These are phyloP conservation scores for Lactarius deliciosus DNA, from an alignment of 768 basidiomycete species.

Conservation along the genomic window DNA sequence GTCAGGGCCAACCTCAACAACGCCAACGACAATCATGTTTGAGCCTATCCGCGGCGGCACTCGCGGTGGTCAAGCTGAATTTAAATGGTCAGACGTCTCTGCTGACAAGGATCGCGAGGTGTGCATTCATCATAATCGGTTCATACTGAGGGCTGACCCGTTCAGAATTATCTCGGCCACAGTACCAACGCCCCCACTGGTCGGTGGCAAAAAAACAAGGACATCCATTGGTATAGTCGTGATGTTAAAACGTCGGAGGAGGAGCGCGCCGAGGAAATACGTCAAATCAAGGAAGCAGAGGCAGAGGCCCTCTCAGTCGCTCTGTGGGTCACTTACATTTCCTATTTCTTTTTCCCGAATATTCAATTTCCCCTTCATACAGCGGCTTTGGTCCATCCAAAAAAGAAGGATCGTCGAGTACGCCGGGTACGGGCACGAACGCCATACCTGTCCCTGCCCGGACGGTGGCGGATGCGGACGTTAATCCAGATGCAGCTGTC, in stretches of 20 bases:
- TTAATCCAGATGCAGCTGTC: constrained; percentile 28
- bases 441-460: constrained; percentile 32
- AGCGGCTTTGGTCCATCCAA: constrained; percentile 72
- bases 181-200: constrained; percentile 94
- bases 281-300: constrained; percentile 81
- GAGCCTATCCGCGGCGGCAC: constrained; percentile 88
- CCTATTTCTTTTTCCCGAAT: background rate
- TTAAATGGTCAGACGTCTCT: constrained; percentile 88
- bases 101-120: constrained; percentile 95
- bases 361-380: constrained; percentile 15
- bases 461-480: constrained; percentile 11
- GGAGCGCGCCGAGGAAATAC: constrained; percentile 70
- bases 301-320: constrained; percentile 84
- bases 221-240: constrained; percentile 92
- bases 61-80: constrained; percentile 86
- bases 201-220: constrained; percentile 97
- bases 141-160: background rate
- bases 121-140: constrained; percentile 20
- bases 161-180: constrained; percentile 90
- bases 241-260: constrained; percentile 47
- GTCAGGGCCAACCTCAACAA: background rate
- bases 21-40: constrained; percentile 51
- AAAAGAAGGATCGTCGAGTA: constrained; percentile 28
- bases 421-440: constrained; percentile 36
- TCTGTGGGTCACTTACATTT: constrained; percentile 48